Percentiles rank a stretch among this genome's conserved stretches.
Evolutionary conservation across 208 protist genomes (phyloP).

Genomic region (Trypanosomatidae sp.): DNA sequence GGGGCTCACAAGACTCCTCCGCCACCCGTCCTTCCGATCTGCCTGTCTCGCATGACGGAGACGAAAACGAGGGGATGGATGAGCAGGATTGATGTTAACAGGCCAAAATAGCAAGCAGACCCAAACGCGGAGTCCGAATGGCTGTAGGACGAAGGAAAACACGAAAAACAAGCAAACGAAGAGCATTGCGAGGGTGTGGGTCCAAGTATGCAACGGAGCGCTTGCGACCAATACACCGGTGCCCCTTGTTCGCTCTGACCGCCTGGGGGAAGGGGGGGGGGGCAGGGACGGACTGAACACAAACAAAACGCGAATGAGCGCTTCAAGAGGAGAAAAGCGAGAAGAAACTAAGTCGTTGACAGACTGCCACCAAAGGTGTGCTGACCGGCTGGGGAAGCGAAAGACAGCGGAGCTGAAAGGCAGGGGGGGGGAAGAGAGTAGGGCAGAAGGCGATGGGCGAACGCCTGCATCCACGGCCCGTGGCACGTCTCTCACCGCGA

Average conservation of each 20-base stretch:
- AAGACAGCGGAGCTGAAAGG: neutral
- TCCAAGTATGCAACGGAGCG: neutral
- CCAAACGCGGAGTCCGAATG: neutral
- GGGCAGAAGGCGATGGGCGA: neutral
- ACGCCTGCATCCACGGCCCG: neutral
- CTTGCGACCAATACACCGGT: neutral
- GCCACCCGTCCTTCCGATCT: neutral
- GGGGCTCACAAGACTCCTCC: neutral
- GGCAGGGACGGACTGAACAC: neutral
- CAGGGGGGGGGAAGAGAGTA: neutral
- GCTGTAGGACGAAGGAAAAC: neutral
- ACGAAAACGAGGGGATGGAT: neutral
- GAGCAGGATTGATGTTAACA: neutral
- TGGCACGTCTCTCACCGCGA: neutral
- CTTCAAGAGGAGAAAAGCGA: neutral
- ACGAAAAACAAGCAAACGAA: neutral
- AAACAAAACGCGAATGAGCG: neutral
- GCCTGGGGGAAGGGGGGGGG: neutral
- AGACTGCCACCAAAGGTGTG: neutral
- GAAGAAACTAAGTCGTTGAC: neutral
- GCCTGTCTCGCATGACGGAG: neutral
- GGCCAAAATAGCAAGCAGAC: neutral
- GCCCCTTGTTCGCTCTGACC: neutral
- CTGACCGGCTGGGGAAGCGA: neutral
- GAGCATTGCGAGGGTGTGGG: neutral